A percentile compares a stretch with the other conserved stretches of the same genome.
These are phyloP conservation scores for Lathyrus aphaca DNA, from an alignment of 306 rosid species.

Conservation along the genomic window DNA sequence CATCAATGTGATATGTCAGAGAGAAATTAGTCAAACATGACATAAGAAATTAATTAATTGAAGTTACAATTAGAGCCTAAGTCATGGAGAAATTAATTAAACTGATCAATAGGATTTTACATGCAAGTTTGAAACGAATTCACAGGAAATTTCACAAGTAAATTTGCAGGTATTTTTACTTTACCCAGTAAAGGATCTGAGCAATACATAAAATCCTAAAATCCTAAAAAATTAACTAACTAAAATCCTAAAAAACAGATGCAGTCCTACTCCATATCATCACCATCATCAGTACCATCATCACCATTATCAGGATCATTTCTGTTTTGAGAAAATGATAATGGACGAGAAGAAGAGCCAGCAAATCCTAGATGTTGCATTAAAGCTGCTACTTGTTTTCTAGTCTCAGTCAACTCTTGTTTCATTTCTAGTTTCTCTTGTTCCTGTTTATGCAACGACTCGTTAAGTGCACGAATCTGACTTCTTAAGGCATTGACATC, in stretches of 20 bases:
- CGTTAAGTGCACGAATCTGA: neutral
- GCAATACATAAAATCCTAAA: too few relatives aligned
- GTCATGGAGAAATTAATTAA: too few relatives aligned
- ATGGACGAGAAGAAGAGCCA: conserved; percentile 7
- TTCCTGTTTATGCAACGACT: conserved; percentile 6
- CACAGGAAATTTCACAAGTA: too few relatives aligned
- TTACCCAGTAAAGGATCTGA: too few relatives aligned
- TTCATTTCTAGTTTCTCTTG: conserved; percentile 8
- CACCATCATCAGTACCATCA: neutral
- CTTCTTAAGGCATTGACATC: conserved; percentile 1
- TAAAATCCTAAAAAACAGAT: neutral
- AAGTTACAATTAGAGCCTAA: too few relatives aligned
- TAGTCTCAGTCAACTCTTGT: neutral
- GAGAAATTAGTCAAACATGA: too few relatives aligned
- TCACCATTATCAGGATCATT: neutral
- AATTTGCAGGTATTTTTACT: too few relatives aligned
- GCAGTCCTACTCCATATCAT: neutral
- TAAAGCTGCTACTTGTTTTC: neutral
- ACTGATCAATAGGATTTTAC: too few relatives aligned
- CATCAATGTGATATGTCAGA: too few relatives aligned
- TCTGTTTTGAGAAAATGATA: neutral
- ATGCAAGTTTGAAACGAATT: too few relatives aligned
- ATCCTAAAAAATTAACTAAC: neutral
- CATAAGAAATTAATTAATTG: too few relatives aligned
- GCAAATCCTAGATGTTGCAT: conserved; percentile 4